These are phyloP conservation scores for Kwoniella pini DNA, from an alignment of 768 basidiomycete species.

Conservation along the genomic window DNA sequence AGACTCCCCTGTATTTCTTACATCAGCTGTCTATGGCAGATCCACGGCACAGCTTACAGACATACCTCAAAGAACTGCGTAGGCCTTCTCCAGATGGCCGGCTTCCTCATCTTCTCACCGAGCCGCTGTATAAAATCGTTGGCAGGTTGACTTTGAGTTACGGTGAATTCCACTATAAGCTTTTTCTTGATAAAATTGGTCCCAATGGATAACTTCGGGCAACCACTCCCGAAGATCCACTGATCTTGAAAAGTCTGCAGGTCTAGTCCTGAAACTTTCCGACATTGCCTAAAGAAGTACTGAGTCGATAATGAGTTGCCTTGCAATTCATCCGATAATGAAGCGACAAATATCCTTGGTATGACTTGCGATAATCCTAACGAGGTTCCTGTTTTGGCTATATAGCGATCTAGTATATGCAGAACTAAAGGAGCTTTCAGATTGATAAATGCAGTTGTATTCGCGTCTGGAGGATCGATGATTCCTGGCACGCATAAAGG, in stretches of 20 bases:
- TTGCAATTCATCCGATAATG: slow-evolving; percentile 80
- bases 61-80: slow-evolving; percentile 83
- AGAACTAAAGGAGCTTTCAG: slow-evolving; percentile 94
- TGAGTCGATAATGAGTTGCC: slow-evolving; percentile 86
- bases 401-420: slow-evolving; percentile 87
- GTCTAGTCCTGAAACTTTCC: slow-evolving; percentile 79
- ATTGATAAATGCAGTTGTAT: slow-evolving; percentile 81
- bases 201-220: slow-evolving; percentile 83
- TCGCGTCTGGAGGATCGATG: slow-evolving; percentile 78
- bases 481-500: slow-evolving; percentile 90
- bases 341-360: slow-evolving; percentile 90
- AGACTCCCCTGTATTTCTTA: slow-evolving; percentile 74
- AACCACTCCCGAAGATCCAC: slow-evolving; percentile 98
- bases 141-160: slow-evolving; percentile 85
- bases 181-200: slow-evolving; percentile 96
- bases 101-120: slow-evolving; percentile 47
- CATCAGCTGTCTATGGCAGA: slow-evolving; percentile 1
- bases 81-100: slow-evolving; percentile 57
- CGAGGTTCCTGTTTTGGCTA: slow-evolving; percentile 93
- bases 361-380: slow-evolving; percentile 91
- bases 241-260: slow-evolving; percentile 91
- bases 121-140: slow-evolving; percentile 66
- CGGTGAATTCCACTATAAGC: slow-evolving; percentile 95
- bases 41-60: background rate
- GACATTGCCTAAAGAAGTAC: slow-evolving; percentile 82